A percentile compares a stretch with the other conserved stretches of the same genome.
These are phyloP conservation scores for Hypomontagnella monticulosa DNA, from an alignment of 495 filamentous ascomycete species.

Conservation along the genomic window DNA sequence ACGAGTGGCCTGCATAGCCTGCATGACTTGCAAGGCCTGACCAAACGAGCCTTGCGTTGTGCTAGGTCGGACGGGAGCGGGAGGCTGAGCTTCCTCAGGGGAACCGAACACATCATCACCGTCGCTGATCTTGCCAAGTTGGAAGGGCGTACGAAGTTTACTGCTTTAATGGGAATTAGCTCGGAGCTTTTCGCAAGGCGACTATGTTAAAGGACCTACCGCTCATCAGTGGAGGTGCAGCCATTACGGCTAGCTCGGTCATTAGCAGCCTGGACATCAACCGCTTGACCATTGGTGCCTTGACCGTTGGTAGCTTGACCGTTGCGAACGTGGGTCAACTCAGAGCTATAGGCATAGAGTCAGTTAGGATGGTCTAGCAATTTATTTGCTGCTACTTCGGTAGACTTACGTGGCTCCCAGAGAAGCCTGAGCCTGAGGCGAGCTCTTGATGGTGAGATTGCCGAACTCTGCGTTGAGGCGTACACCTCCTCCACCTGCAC, in stretches of 20 bases:
- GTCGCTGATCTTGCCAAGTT: slow-evolving; percentile 9
- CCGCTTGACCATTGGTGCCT: neutral
- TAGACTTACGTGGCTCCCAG: slow-evolving; percentile 2
- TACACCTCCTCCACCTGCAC: slow-evolving; percentile 14
- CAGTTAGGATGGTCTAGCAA: neutral
- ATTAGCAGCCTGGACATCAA: neutral
- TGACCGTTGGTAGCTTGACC: neutral
- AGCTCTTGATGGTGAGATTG: slow-evolving; percentile 13
- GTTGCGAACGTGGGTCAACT: slow-evolving; percentile 1
- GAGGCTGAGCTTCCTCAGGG: neutral
- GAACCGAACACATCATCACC: slow-evolving; percentile 30
- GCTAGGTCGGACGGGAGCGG: neutral
- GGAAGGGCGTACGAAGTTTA: neutral
- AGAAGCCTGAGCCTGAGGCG: neutral
- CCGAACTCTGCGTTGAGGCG: slow-evolving; percentile 21
- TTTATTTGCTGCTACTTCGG: neutral
- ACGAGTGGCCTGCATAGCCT: no score
- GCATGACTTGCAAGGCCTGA: no score
- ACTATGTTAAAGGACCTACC: slow-evolving; percentile 8
- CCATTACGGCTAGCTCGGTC: slow-evolving; percentile 2
- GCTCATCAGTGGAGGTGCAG: neutral
- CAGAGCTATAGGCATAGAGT: slow-evolving; percentile 5
- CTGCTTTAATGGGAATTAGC: slow-evolving; percentile 13
- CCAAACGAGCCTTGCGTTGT: neutral
- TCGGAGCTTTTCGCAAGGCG: neutral